A percentile compares a stretch with the other conserved stretches of the same genome.
phyloP scores from a whole-genome alignment of 1,284 basidiomycete genomes.

The Tylopilus orsonianus region DNA sequence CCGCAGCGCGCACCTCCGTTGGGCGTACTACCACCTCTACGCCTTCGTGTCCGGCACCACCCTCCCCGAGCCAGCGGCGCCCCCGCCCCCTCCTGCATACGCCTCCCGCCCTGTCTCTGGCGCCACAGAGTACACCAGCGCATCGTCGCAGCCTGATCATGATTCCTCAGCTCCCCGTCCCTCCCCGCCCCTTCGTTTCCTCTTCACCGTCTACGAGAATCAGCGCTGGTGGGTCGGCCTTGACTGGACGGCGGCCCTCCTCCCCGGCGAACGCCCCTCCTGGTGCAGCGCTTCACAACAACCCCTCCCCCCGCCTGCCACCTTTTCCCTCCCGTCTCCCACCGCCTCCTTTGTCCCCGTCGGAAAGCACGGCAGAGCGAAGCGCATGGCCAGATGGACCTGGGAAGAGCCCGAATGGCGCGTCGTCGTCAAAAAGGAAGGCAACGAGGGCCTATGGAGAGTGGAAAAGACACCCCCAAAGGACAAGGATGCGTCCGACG shows the following conservation, averaged over 20 bases:
- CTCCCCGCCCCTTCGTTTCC: slow-evolving; percentile 60
- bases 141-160: slow-evolving; percentile 13
- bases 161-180: slow-evolving; percentile 19
- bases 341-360: slow-evolving; percentile 38
- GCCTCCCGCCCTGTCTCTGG: slow-evolving; percentile 29
- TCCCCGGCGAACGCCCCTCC: slow-evolving; percentile 87
- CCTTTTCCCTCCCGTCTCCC: slow-evolving; percentile 57
- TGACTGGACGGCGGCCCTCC: slow-evolving; percentile 91
- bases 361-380: slow-evolving; percentile 44
- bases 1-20: slow-evolving; percentile 68
- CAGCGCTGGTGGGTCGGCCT: slow-evolving; percentile 93
- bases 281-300: slow-evolving; percentile 72
- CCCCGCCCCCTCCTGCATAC: slow-evolving; percentile 37
- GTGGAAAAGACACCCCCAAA: slow-evolving; percentile 62
- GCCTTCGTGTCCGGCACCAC: slow-evolving; percentile 53
- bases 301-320: slow-evolving; percentile 63
- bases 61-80: slow-evolving; percentile 42
- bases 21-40: slow-evolving; percentile 50
- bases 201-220: slow-evolving; percentile 90
- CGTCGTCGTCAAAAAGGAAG: slow-evolving; percentile 64
- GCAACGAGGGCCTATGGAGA: slow-evolving; percentile 41
- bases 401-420: slow-evolving; percentile 91
- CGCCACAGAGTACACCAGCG: slow-evolving; percentile 33
- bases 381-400: slow-evolving; percentile 75
- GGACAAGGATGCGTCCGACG: slow-evolving; percentile 44